These are phyloP conservation scores for Phragmites australis DNA, from an alignment of 176 grass and related monocot genomes.

Conservation along the genomic window DNA sequence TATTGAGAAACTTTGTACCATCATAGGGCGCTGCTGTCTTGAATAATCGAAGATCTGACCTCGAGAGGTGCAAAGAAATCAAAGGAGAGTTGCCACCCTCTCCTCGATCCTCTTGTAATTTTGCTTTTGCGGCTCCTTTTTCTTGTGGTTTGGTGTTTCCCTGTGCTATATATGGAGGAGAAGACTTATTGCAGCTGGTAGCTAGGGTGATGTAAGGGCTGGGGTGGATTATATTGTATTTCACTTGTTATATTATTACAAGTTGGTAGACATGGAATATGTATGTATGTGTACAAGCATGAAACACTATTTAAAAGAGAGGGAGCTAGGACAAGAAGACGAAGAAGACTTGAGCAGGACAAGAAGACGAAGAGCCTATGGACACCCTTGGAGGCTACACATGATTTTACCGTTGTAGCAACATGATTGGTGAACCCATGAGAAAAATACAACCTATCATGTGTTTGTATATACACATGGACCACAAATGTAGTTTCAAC, in stretches of 20 bases:
- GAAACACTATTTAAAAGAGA: slow-evolving; percentile 5
- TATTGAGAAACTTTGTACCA: slow-evolving; percentile 14
- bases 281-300: slow-evolving; percentile 38
- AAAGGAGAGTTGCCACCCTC: background rate
- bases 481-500: background rate
- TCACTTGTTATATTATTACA: slow-evolving; percentile 49
- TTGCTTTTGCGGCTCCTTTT: slow-evolving; percentile 6
- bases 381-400: slow-evolving; percentile 23
- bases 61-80: background rate
- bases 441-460: background rate
- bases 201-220: slow-evolving; percentile 28
- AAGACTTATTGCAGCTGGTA: slow-evolving; percentile 33
- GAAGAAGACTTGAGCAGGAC: background rate
- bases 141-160: slow-evolving; percentile 20
- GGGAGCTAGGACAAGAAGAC: slow-evolving; percentile 10
- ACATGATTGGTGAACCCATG: background rate
- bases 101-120: background rate
- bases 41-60: slow-evolving; percentile 15
- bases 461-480: background rate
- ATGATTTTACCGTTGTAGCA: background rate
- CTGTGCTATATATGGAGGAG: slow-evolving; percentile 40
- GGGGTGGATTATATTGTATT: slow-evolving; percentile 19
- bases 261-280: slow-evolving; percentile 51
- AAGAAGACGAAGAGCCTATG: slow-evolving; percentile 21
- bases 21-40: slow-evolving; percentile 19